Evolutionary conservation across 2,329 filamentous ascomycete species (phyloP), one percentile per base, ranked within the genome.

Genomic region (Xylaria sp.): DNA sequence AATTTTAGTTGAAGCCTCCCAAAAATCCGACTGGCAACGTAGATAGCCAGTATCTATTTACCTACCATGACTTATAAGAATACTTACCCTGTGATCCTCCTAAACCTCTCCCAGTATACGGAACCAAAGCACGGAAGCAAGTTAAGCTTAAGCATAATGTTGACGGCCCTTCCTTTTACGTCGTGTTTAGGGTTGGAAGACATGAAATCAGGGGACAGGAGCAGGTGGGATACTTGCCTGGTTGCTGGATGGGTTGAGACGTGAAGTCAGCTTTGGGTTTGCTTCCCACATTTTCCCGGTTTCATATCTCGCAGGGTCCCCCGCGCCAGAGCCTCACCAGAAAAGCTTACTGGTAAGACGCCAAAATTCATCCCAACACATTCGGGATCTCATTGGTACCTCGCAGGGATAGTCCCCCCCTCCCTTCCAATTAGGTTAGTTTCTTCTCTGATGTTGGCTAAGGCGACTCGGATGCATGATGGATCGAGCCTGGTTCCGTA

Each of bases 251-350:
- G n/a, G 34, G 20, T 29, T 52, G 49, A 50, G 44, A 50, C 45
- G 48, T 47, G 51, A 57, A 41, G 57, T 60, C 24, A 51, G 50
- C 29, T 52, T 57, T 52, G 54, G 48, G 54, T 48, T 59, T 42
- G 44, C 48, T 44, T 56, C 39, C 39, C 42, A 34, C 54, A 39
- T 16, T 21, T 16, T 6, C 21, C 13, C 42, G 42, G 57, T 59
- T 59, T 59, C 54, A 57, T 39, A 54, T 50, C 22, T 11, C n/a
- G 39, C 54, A 59, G 50, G 57, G 57, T 44, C 3, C 11, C 48
- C 18, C 57, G 54, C 54, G 51, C 54, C 54, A 57, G 39, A 26
- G 44, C 39, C 42, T 42, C 48, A 52, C 44, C 42, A 26, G 24
- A 9, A 26, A 6, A 26, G 24, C 9, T 26, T 5, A 9, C 24